Conservation (phyloP, 768 basidiomycete genomes). For the Inosperma sp. region DNA sequence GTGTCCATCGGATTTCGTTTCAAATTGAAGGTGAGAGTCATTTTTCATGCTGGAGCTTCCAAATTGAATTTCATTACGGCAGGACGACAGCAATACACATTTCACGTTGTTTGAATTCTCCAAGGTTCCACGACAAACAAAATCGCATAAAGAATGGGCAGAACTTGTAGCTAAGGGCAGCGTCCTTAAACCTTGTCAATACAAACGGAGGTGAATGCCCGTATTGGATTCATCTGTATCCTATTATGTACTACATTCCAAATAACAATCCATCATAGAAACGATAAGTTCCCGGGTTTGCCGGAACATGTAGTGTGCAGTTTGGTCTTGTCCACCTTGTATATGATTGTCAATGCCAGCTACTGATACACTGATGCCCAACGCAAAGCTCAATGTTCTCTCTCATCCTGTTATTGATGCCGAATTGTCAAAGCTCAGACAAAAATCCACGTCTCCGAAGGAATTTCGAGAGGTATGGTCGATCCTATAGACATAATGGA, state of each 20-base stretch:
- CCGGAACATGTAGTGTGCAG: background rate
- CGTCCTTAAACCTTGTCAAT: conserved; percentile 85
- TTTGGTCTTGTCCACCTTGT: background rate
- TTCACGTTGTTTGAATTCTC: conserved; percentile 81
- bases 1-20: conserved; percentile 69
- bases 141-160: conserved; percentile 57
- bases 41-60: background rate
- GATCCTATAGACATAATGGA: too few relatives aligned
- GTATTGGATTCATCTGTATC: too few relatives aligned
- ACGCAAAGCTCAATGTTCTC: conserved; percentile 43
- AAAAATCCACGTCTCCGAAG: conserved; percentile 55
- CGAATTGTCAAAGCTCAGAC: conserved; percentile 65
- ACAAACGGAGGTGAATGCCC: conserved; percentile 67
- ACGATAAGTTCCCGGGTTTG: background rate
- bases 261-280: background rate
- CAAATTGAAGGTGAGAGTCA: conserved; percentile 52
- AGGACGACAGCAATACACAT: conserved; percentile 83
- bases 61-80: conserved; percentile 3
- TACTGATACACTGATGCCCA: background rate
- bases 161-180: conserved; percentile 47
- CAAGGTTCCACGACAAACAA: conserved; percentile 48
- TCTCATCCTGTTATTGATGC: conserved; percentile 72
- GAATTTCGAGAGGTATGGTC: conserved; percentile 70
- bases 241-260: conserved; percentile 1
- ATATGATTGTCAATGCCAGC: background rate